Evolutionary conservation across 108 stramenopile genomes (phyloP).

Genomic region (Licmophora abbreviata): DNA sequence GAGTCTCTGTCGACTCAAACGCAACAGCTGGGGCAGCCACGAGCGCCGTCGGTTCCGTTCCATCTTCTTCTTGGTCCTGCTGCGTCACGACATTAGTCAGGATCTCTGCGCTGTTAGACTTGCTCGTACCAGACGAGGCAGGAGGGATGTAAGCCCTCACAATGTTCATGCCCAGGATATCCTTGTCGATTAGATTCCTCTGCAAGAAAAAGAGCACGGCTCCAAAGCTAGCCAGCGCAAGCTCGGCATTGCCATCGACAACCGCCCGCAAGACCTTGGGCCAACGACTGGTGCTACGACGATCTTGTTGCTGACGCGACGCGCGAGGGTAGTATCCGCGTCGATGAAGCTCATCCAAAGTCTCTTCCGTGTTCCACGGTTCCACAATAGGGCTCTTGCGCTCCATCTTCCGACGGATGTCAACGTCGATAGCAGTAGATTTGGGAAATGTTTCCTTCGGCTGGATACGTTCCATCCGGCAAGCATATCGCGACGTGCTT

Average conservation of each 20-base stretch:
- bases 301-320: constrained; percentile 23
- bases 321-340: constrained; percentile 73
- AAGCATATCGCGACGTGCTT: constrained; percentile 12
- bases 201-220: constrained; percentile 87
- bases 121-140: constrained; percentile 6
- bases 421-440: constrained; percentile 54
- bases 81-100: background rate
- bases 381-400: constrained; percentile 31
- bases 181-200: constrained; percentile 84
- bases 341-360: constrained; percentile 68
- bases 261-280: constrained; percentile 75
- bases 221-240: constrained; percentile 82
- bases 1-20: background rate
- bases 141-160: constrained; percentile 84
- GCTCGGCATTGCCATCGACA: constrained; percentile 65
- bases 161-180: constrained; percentile 86
- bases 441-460: constrained; percentile 52
- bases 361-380: constrained; percentile 79
- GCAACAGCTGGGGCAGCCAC: constrained; percentile 3
- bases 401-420: constrained; percentile 45
- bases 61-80: constrained; percentile 8
- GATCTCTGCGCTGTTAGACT: background rate
- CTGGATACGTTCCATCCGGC: constrained; percentile 38
- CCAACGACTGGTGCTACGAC: constrained; percentile 47
- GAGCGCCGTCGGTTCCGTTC: constrained; percentile 4